Base-by-base conservation (phyloP, 2,329 filamentous ascomycete species). In the Microsporum canis region DNA sequence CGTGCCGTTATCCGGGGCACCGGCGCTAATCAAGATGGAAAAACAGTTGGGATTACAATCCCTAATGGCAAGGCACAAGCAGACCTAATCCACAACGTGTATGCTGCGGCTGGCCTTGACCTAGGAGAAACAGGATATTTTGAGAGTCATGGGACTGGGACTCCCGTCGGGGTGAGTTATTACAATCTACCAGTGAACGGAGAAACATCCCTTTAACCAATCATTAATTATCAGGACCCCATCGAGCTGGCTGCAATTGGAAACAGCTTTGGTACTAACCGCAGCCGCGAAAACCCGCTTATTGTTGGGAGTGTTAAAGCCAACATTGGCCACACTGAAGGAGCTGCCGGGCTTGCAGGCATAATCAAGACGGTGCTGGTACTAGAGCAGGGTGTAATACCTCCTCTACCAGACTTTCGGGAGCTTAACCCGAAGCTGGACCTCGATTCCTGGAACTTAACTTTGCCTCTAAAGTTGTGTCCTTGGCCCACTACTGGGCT, bases 171-270 rank as follows among this genome's bases (percentile, higher is more conserved):
- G 66, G 69, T 0, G 74, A 71, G 10, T 64, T 62, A 33, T 72
- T 67, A 12, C 70, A 70, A 8, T 68, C 68, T 39, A 39, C 6
- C 36, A 39, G 1, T 39, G 36, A 83, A 84, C 65, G 69, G 68
- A 75, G 76, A 61, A 61, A 65, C 27, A 23, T 23, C 17, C 1
- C 17, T 23, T 23, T 23, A 23, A 23, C 17, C 17, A 23, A 23
- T 23, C 17, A 23, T 23, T 23, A 23, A 23, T 23, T 23, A 1
- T 23, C 17, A 23, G 1, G 71, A 73, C 55, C 71, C 66, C 0
- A 61, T 64, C 1, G 68, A 70, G 51, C 38, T 60, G 2, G 23
- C 27, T 8, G 68, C 66, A 6, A 63, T 69, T 31, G 55, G 43
- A 10, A 7, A 56, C 6, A 59, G 59, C 12, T 68, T 69, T 45